Evolutionary conservation across 2,329 filamentous ascomycete species (phyloP).

Genomic region (Catunica adiposa): DNA sequence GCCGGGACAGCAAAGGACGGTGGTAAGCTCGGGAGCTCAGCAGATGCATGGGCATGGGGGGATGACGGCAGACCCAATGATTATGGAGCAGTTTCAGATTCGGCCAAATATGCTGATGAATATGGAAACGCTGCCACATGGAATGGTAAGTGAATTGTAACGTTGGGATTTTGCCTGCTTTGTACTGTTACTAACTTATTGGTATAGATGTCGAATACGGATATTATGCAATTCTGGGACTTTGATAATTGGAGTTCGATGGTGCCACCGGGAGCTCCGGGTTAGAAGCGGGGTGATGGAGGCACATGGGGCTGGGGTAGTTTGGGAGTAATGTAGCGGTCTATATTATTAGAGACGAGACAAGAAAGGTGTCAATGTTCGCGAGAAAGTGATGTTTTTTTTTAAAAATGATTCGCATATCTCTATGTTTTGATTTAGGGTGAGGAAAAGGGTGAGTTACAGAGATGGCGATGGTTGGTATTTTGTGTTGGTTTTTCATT

Average conservation of each 20-base stretch:
- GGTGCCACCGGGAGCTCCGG: conserved; percentile 13
- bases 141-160: conserved; percentile 5
- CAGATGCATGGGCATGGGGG: conserved; percentile 4
- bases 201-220: conserved; percentile 5
- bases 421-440: too few relatives aligned
- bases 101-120: conserved; percentile 9
- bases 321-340: too few relatives aligned
- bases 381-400: too few relatives aligned
- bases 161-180: not conserved
- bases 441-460: not conserved
- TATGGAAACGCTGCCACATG: conserved; percentile 3
- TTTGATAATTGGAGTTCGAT: conserved; percentile 14
- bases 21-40: conserved; percentile 1
- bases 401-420: too few relatives aligned
- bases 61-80: conserved; percentile 10
- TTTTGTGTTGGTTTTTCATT: not conserved
- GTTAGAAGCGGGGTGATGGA: not conserved
- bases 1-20: not conserved
- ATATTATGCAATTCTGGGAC: conserved; percentile 10
- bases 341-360: too few relatives aligned
- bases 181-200: not conserved
- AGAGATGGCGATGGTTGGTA: not conserved
- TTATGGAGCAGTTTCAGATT: conserved; percentile 10
- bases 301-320: too few relatives aligned
- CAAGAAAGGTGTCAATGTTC: too few relatives aligned